These are phyloP conservation scores for Cercospora zeae-maydis DNA, from an alignment of 2,329 filamentous ascomycete genomes.

Conservation along the genomic window DNA sequence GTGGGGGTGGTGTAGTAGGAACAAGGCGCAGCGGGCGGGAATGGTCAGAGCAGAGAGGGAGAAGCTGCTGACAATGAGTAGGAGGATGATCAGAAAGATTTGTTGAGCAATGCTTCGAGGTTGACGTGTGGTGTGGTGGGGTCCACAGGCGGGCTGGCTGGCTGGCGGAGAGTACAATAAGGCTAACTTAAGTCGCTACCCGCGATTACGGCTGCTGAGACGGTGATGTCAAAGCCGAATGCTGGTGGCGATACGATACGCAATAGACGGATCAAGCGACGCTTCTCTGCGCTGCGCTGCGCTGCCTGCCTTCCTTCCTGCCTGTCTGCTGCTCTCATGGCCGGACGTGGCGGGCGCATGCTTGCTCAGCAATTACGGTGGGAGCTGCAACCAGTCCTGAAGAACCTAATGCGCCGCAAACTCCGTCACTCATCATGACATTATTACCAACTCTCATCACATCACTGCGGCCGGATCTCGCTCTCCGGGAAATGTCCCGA, in stretches of 20 bases:
- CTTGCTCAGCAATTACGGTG: constrained; percentile 5
- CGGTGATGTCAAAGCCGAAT: constrained; percentile 1
- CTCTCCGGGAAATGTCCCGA: background rate
- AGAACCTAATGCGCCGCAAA: background rate
- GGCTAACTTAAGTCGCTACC: background rate
- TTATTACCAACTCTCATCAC: background rate
- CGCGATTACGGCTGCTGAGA: constrained; percentile 3
- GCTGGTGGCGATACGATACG: background rate
- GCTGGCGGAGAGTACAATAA: background rate
- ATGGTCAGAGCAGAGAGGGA: constrained; percentile 2
- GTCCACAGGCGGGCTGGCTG: background rate
- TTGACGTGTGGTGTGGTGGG: constrained; percentile 3
- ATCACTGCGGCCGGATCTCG: background rate
- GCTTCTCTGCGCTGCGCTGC: background rate
- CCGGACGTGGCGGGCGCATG: background rate
- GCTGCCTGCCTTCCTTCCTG: background rate
- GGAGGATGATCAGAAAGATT: constrained; percentile 6
- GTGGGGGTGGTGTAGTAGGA: background rate
- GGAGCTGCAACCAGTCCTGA: too few relatives aligned
- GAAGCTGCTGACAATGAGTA: constrained; percentile 3
- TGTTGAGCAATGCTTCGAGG: constrained; percentile 10
- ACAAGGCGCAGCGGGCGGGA: background rate
- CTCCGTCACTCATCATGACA: background rate
- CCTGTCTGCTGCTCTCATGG: background rate
- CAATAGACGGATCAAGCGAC: background rate